Base-by-base conservation (phyloP, 1,139 yeast species). In the Pneumocystis oryctolagi region DNA sequence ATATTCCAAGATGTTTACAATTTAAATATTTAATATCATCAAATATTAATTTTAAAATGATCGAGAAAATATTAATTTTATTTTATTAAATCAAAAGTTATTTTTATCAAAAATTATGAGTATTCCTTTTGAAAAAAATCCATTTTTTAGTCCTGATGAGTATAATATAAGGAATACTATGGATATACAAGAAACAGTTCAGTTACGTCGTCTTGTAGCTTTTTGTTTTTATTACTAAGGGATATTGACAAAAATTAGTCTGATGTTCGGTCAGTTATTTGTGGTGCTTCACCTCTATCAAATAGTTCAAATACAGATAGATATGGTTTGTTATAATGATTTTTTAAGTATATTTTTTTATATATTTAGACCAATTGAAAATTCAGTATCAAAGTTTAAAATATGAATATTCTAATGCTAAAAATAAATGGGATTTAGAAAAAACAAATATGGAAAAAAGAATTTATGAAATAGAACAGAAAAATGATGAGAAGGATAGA, bases 351-450 rank as follows among this genome's bases (percentile, higher is more conserved):
- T 47, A 9, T 8, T 5, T 47, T 47, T 47, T 47, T 25, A 47
- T 20, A 47, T 25, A 25, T 47, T 2, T 47, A 47, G 55, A 47
- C 12, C 55, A 47, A 12, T 25, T 47, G 14, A 47, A 47, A 47
- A 47, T 25, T 25, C 31, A 65, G 53, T 64, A 40, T 42, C 65
- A 64, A 34, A 64, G 73, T 1, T 68, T 78, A 60, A 72, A 73
- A 60, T 77, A 72, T 65, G 73, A 76, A 63, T 64, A 77, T 34
- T 68, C 68, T 9, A 69, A 73, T 9, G 65, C 72, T 34, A 66
- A 69, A 47, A 71, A 73, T 59, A 75, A 74, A 40, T 65, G 71
- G 2, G 74, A 73, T 55, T 67, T 78, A 3, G 72, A 71, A 5
- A 67, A 70, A 32, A 61, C 76, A 1, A 68, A 71, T n/a, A 69